phyloP scores from a whole-genome alignment of 176 grass and related monocot species.

The Carex pumila region DNA sequence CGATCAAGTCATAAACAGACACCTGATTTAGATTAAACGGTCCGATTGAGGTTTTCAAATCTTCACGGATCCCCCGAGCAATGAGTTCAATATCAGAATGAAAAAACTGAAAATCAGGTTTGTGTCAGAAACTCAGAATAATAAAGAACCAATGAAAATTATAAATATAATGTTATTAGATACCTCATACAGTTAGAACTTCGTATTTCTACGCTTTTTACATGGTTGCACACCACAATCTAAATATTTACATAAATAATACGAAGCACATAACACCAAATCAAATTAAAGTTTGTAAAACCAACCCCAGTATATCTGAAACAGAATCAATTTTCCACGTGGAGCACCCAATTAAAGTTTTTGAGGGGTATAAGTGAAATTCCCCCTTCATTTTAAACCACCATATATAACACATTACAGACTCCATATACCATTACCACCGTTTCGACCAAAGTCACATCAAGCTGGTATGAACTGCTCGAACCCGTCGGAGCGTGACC shows the following conservation, averaged over 20 bases:
- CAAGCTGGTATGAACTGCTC: background rate
- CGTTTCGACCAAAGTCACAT: background rate
- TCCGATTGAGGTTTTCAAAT: background rate
- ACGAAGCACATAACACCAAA: no score
- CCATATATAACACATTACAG: background rate
- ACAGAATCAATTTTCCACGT: background rate
- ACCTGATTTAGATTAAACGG: background rate
- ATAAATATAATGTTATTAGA: background rate
- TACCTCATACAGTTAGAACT: background rate
- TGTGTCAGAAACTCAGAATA: background rate
- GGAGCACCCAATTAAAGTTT: background rate
- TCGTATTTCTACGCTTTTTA: background rate
- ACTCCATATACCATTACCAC: background rate
- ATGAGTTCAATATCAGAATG: background rate
- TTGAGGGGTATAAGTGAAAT: no score
- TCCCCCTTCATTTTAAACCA: background rate
- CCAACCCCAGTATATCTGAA: background rate
- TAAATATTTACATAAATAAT: background rate
- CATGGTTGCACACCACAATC: background rate
- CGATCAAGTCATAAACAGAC: background rate
- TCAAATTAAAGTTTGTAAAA: background rate
- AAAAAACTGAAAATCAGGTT: background rate
- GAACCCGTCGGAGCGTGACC: background rate
- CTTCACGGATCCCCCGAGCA: no score
- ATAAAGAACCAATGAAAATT: background rate